These are phyloP conservation scores for Gossypium anomalum DNA, from an alignment of 345 rosid genomes.

Conservation along the genomic window DNA sequence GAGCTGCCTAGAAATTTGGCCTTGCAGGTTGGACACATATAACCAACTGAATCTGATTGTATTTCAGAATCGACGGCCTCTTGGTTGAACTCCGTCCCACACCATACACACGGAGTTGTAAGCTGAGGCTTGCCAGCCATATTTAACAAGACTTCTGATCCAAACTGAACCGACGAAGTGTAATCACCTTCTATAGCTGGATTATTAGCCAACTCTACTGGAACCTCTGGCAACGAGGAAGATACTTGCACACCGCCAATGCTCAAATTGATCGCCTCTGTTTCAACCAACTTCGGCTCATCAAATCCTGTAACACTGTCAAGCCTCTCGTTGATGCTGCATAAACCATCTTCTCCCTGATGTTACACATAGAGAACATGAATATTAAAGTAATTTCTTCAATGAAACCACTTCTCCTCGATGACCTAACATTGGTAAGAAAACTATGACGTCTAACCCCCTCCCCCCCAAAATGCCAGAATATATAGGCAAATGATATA, in stretches of 20 bases:
- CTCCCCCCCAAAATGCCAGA: neutral
- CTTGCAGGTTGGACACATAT: slow-evolving; percentile 69
- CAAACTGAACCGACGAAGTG: slow-evolving; percentile 33
- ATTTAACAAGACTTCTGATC: slow-evolving; percentile 28
- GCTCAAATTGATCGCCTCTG: slow-evolving; percentile 35
- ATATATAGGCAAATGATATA: neutral
- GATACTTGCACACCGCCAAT: slow-evolving; percentile 30
- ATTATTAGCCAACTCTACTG: slow-evolving; percentile 26
- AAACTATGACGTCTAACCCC: neutral
- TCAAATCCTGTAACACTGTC: slow-evolving; percentile 31
- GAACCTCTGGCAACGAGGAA: slow-evolving; percentile 28
- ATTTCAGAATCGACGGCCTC: slow-evolving; percentile 43
- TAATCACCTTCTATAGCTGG: slow-evolving; percentile 26
- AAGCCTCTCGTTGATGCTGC: slow-evolving; percentile 21
- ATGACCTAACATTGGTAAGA: neutral
- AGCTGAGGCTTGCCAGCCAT: slow-evolving; percentile 22
- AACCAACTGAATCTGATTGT: slow-evolving; percentile 64
- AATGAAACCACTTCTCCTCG: neutral
- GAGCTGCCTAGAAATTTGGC: slow-evolving; percentile 46
- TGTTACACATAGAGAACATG: slow-evolving; percentile 13
- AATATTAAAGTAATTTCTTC: neutral
- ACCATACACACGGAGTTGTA: slow-evolving; percentile 53
- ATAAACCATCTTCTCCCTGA: slow-evolving; percentile 38
- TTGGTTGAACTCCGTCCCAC: slow-evolving; percentile 58
- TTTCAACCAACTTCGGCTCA: slow-evolving; percentile 47